Evolutionary conservation across 1,139 yeast genomes (phyloP), one percentile per base, ranked within the genome.

Genomic region (Magnusiomyces clavatus): DNA sequence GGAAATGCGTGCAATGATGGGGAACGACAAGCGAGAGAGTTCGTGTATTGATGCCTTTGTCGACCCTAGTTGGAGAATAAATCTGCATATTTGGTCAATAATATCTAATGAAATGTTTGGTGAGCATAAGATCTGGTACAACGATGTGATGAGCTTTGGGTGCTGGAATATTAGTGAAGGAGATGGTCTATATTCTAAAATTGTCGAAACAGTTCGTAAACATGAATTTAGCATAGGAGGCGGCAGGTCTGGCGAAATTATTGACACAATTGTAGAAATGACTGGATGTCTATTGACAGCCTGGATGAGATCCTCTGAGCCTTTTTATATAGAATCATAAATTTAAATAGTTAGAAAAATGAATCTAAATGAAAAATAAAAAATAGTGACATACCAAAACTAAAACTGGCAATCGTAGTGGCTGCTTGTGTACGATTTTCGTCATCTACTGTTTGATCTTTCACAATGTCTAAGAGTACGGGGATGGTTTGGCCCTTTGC

Each of bases 341-440:
- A 24, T 24, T 16, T 11, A 12, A 4, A 5, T 17, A 12, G 42
- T 36, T 12, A 46, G 40, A 39, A 14, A 36, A 31, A 36, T 16
- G 17, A 35, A 46, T 11, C 11, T 16, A 19, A 20, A 39, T 24
- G 19, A 43, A 29, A 13, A 34, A 24, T 5, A 24, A 24, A 24
- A 24, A 24, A 24, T 5, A 24, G 8, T 24, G 6, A 24, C 31
- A 8, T 54, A 52, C 69, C 69, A 46, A 63, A 60, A 10, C 31
- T 24, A 48, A 67, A 61, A 43, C 69, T 64, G 3, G 67, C 69
- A 12, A 67, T 53, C 13, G 67, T 58, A 11, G 65, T 56, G 17
- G 63, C 61, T 6, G 69, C 67, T 54, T 68, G 66, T 16, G 61
- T 53, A 24, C 63, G 57, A 37, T 60, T 58, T 19, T 60, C 62